Evolutionary conservation across 371 early-diverging fungal species (phyloP), one percentile per base, ranked within the genome.

Genomic region (Batrachochytrium dendrobatidis): DNA sequence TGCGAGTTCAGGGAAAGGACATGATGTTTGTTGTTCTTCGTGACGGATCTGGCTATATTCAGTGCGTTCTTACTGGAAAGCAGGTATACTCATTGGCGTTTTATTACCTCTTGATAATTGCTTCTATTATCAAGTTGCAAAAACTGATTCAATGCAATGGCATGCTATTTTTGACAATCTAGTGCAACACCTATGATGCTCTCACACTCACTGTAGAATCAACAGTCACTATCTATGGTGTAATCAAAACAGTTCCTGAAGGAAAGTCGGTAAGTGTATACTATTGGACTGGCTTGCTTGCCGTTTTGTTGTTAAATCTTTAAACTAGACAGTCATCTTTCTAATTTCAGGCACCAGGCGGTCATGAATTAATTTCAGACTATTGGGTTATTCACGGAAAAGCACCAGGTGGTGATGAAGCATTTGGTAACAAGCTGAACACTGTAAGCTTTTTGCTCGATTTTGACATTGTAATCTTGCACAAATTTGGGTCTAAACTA

Each of bases 401-500:
- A 73, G 95, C 99, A 12, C 97, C 99, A 33, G 86, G 89, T 58
- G 98, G 94, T 59, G 93, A 92, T 54, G 94, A 96, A 18, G 93
- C 96, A 20, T 86, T 92, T 72, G 83, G 80, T 60, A 94, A 88
- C 87, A 88, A 88, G 71, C 77, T 96, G 63, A 92, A 84, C 71
- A 75, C 79, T 56, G 81, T 76, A 65, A 54, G 60, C 50, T 2
- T 5, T 18, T n/a, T 20, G 39, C 39, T 39, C 39, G 39, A 20
- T 39, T 39, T 15, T 15, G n/a, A n/a, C n/a, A n/a, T n/a, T n/a
- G n/a, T n/a, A n/a, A n/a, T n/a, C n/a, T n/a, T n/a, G n/a, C n/a
- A n/a, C n/a, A n/a, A n/a, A n/a, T n/a, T n/a, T n/a, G n/a, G n/a
- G n/a, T n/a, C n/a, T n/a, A n/a, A n/a, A n/a, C n/a, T n/a, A n/a